These are phyloP conservation scores for Coelastrella sp. DNA, from an alignment of 139 green algal species.

Conservation along the genomic window DNA sequence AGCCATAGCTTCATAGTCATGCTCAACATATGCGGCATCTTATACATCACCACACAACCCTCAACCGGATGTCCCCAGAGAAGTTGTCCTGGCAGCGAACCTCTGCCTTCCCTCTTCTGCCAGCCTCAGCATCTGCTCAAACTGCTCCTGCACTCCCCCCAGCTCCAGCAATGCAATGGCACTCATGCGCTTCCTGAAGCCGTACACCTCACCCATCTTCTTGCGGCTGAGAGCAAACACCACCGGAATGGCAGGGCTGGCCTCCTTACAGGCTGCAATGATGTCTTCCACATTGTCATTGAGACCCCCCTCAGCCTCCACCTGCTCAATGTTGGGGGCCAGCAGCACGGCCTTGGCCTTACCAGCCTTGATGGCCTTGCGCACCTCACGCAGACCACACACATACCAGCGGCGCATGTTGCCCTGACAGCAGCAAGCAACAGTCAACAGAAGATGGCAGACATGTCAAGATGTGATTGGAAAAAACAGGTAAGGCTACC, in stretches of 20 bases:
- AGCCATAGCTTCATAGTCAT: too few species aligned
- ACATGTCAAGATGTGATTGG: background rate
- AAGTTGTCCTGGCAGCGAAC: background rate
- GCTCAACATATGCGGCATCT: background rate
- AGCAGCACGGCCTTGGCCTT: slow-evolving; percentile 72
- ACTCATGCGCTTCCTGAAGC: slow-evolving; percentile 81
- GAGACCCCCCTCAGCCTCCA: slow-evolving; percentile 67
- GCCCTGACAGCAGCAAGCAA: too few species aligned
- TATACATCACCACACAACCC: background rate
- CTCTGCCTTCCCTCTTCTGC: slow-evolving; percentile 45
- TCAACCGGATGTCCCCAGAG: background rate
- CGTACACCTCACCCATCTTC: slow-evolving; percentile 85
- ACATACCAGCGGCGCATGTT: slow-evolving; percentile 55
- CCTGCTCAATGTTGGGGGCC: slow-evolving; percentile 82
- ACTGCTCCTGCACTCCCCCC: slow-evolving; percentile 62
- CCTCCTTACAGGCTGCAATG: slow-evolving; percentile 56
- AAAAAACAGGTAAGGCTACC: too few species aligned
- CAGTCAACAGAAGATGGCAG: too few species aligned
- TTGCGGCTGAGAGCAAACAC: slow-evolving; percentile 87
- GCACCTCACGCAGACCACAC: slow-evolving; percentile 76
- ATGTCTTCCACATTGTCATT: slow-evolving; percentile 72
- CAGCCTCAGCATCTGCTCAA: slow-evolving; percentile 55
- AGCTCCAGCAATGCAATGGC: slow-evolving; percentile 80
- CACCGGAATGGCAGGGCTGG: slow-evolving; percentile 49
- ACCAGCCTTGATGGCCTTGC: slow-evolving; percentile 72